Evolutionary conservation across 352 stramenopile species (phyloP).

Genomic region (Phytopythium chamaehyphon): DNA sequence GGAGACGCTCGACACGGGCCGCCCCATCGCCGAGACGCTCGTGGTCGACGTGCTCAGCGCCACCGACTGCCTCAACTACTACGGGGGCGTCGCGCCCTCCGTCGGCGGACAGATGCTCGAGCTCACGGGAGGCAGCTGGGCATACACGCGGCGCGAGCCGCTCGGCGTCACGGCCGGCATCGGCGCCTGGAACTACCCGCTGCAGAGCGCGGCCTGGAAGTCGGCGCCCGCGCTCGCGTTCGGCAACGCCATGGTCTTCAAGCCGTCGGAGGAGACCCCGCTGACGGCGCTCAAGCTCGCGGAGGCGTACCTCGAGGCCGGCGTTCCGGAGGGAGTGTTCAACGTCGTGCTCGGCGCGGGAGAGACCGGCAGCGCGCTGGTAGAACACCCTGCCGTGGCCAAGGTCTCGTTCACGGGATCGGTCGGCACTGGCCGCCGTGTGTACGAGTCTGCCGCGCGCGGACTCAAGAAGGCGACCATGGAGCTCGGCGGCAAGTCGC

Average conservation of each 20-base stretch:
- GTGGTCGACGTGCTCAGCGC: constrained; percentile 68
- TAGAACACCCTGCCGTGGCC: constrained; percentile 42
- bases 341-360: constrained; percentile 73
- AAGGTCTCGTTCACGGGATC: constrained; percentile 90
- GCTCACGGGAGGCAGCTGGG: constrained; percentile 58
- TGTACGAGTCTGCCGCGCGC: constrained; percentile 66
- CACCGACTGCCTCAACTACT: constrained; percentile 78
- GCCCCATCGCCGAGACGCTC: constrained; percentile 68
- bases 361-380: constrained; percentile 49
- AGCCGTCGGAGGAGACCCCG: constrained; percentile 87
- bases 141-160: constrained; percentile 73
- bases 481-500: constrained; percentile 88
- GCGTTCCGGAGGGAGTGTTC: constrained; percentile 71
- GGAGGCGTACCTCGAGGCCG: constrained; percentile 62
- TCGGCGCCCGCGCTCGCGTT: constrained; percentile 77
- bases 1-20: constrained; percentile 77
- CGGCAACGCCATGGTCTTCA: constrained; percentile 92
- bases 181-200: constrained; percentile 81
- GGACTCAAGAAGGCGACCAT: constrained; percentile 88
- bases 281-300: constrained; percentile 63
- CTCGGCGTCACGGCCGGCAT: constrained; percentile 72
- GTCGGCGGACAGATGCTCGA: constrained; percentile 71
- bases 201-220: constrained; percentile 81
- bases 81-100: constrained; percentile 56
- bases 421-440: constrained; percentile 52